These are phyloP conservation scores for Ophiobolus disseminans DNA, from an alignment of 2,329 filamentous ascomycete genomes.

Conservation along the genomic window DNA sequence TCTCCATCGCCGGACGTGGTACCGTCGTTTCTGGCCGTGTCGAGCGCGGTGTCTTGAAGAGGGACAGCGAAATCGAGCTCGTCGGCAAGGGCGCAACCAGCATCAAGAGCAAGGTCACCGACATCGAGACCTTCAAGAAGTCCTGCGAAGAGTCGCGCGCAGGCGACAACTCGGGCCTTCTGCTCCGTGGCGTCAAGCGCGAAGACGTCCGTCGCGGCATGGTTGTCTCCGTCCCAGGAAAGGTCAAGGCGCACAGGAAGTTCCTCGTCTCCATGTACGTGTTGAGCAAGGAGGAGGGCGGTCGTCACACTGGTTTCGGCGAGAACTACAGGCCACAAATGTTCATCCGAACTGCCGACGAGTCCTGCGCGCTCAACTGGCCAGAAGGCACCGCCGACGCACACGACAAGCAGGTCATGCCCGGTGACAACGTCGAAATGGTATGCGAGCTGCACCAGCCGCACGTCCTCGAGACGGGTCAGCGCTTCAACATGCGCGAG, in stretches of 20 bases:
- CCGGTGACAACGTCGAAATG: slow-evolving; percentile 99
- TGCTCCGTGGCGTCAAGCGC: slow-evolving; percentile 93
- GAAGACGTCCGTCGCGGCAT: slow-evolving; percentile 95
- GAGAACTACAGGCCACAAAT: slow-evolving; percentile 97
- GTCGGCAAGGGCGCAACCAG: slow-evolving; percentile 81
- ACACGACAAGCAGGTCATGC: slow-evolving; percentile 85
- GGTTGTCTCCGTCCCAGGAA: slow-evolving; percentile 85
- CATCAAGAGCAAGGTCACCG: slow-evolving; percentile 99
- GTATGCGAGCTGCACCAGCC: slow-evolving; percentile 83
- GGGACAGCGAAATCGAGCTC: slow-evolving; percentile 91
- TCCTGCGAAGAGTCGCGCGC: slow-evolving; percentile 95
- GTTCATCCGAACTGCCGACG: slow-evolving; percentile 88
- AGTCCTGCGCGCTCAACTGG: slow-evolving; percentile 80
- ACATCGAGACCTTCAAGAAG: slow-evolving; percentile 99
- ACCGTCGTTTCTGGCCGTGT: slow-evolving; percentile 97
- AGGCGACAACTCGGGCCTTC: slow-evolving; percentile 96
- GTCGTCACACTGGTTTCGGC: slow-evolving; percentile 93
- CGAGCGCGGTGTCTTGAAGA: slow-evolving; percentile 93
- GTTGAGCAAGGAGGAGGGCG: slow-evolving; percentile 96
- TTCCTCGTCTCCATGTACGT: slow-evolving; percentile 98
- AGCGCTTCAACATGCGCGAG: slow-evolving; percentile 98
- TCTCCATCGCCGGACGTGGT: slow-evolving; percentile 76
- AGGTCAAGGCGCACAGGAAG: slow-evolving; percentile 84
- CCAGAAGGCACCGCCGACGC: slow-evolving; percentile 80
- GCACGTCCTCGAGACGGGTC: slow-evolving; percentile 85